Conservation (phyloP, 139 green algal genomes). For the Pseudopediastrum boryanum region DNA sequence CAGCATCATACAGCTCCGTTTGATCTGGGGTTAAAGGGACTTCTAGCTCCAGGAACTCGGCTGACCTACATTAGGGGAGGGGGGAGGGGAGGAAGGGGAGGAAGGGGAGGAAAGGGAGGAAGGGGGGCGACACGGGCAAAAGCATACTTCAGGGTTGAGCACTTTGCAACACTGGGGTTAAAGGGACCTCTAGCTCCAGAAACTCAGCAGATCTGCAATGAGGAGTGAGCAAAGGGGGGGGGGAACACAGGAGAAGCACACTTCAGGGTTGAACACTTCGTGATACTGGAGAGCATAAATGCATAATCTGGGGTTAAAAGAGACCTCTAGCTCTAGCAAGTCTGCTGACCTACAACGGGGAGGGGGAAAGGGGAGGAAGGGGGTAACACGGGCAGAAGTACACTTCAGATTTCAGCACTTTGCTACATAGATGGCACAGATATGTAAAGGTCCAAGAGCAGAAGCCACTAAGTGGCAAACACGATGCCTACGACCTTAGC, state of each 20-base stretch:
- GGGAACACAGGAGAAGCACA: no score
- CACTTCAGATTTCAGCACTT: no score
- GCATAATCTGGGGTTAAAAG: slow-evolving; percentile 54
- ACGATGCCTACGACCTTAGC: no score
- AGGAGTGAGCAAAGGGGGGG: neutral
- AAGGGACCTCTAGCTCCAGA: no score
- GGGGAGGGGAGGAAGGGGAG: slow-evolving; percentile 4
- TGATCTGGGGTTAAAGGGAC: slow-evolving; percentile 54
- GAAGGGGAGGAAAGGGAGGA: neutral
- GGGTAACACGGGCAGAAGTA: no score
- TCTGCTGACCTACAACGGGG: slow-evolving; percentile 65
- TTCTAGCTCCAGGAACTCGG: slow-evolving; percentile 83
- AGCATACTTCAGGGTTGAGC: no score
- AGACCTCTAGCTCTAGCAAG: slow-evolving; percentile 76
- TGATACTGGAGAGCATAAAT: no score
- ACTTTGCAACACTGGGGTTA: no score
- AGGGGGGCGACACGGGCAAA: neutral
- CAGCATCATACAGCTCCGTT: slow-evolving; percentile 73
- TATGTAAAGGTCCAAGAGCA: no score
- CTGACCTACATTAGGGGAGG: slow-evolving; percentile 48
- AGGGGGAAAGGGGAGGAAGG: neutral
- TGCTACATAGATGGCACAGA: no score
- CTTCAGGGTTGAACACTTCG: no score
- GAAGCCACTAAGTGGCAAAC: no score
- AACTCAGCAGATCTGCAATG: slow-evolving; percentile 70